Evolutionary conservation across 2,329 filamentous ascomycete species (phyloP), one percentile per base, ranked within the genome.

Genomic region (Sarocladium kiliense): DNA sequence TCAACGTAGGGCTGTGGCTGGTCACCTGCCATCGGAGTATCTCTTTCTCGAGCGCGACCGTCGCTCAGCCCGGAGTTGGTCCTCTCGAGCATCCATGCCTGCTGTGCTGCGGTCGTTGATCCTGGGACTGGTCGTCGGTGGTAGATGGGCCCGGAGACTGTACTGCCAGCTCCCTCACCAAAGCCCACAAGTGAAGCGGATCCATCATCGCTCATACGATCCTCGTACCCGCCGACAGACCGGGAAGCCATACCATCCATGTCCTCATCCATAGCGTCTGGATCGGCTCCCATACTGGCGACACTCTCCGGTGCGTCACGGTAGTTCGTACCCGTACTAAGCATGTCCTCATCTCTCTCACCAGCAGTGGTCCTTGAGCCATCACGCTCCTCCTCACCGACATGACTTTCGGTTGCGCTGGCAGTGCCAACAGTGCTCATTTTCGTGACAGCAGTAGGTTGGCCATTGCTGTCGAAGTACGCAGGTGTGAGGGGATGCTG

Each of bases 361-460:
- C 86, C 85, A 32, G 71, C 68, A 37, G 68, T 82, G 54, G 80
- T 78, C 41, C 72, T 68, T 26, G 60, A 80, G 12, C 50, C 50
- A 54, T 71, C 70, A 56, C 78, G 81, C 63, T 84, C 83, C 51
- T 73, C 71, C 14, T 79, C 80, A 56, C 79, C 83, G 4, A 77
- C 72, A 59, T 85, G 76, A 61, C 87, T 91, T 56, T 87, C 88
- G 0, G 92, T 97, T 2, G 92, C 93, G 61, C 88, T 93, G 26
- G 93, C 93, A 49, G 87, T 90, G 57, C 93, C 93, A 23, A 97
- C 92, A 0, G 93, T 97, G 74, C 89, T 94, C 72, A 86, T 94
- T 84, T 80, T 90, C 73, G 75, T 93, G 58, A 75, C 80, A 60
- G 77, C 86, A 64, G 75, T 84, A 62, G 77, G 89, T 66, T 86